phyloP scores from a whole-genome alignment of 306 rosid genomes.

The Ceratonia siliqua region DNA sequence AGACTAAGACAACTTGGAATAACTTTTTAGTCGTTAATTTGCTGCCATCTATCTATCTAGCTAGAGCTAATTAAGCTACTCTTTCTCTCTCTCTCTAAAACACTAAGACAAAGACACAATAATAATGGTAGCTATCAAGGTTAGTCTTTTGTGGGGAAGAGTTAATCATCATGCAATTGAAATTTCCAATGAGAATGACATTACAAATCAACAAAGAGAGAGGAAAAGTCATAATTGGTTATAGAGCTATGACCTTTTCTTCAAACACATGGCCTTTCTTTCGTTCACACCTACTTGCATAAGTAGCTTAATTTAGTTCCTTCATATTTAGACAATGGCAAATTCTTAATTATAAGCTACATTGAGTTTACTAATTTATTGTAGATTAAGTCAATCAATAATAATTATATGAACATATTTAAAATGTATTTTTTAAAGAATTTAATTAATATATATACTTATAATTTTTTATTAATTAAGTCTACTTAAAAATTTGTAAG shows the following conservation, averaged over 20 bases:
- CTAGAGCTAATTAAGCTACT: background rate
- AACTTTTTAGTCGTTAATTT: background rate
- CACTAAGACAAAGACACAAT: background rate
- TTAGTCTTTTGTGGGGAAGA: conserved; percentile 3
- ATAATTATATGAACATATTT: too few relatives aligned
- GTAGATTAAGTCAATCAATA: too few relatives aligned
- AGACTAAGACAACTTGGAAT: background rate
- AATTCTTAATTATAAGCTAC: too few relatives aligned
- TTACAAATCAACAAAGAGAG: background rate
- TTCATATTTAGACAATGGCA: background rate
- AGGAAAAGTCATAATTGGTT: background rate
- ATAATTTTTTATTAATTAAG: too few relatives aligned
- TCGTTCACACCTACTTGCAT: background rate
- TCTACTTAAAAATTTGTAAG: too few relatives aligned
- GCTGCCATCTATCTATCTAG: background rate
- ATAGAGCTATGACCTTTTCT: background rate
- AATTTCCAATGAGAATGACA: background rate
- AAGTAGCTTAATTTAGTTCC: background rate
- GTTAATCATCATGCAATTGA: conserved; percentile 32
- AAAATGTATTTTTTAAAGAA: too few relatives aligned
- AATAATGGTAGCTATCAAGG: conserved; percentile 4
- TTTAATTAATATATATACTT: too few relatives aligned
- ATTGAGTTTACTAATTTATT: too few relatives aligned
- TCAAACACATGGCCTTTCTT: background rate
- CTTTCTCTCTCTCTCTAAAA: background rate